These are phyloP conservation scores for Solanum pimpinellifolium DNA, from an alignment of 257 asterid genomes.

Conservation along the genomic window DNA sequence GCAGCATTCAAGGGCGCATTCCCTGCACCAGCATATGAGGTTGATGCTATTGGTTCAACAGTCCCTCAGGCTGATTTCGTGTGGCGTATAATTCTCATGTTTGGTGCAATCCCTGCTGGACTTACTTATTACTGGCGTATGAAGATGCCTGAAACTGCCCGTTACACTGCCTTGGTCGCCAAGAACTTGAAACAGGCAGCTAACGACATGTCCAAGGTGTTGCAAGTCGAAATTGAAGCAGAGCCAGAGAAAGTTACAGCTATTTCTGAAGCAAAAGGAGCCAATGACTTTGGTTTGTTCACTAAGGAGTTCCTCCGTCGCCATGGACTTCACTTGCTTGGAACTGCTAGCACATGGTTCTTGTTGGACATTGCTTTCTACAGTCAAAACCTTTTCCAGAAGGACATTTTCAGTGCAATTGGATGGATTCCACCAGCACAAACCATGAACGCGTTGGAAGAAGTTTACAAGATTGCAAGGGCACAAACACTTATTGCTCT, in stretches of 20 bases:
- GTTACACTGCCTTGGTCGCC: slow-evolving; percentile 34
- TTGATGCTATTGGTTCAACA: slow-evolving; percentile 1
- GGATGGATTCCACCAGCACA: slow-evolving; percentile 28
- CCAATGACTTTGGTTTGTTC: slow-evolving; percentile 12
- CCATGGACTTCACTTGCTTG: slow-evolving; percentile 30
- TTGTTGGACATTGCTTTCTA: slow-evolving; percentile 30
- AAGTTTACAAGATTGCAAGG: slow-evolving; percentile 17
- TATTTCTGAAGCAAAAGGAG: not conserved
- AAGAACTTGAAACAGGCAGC: slow-evolving; percentile 27
- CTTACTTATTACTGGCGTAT: slow-evolving; percentile 39
- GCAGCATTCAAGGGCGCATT: not conserved
- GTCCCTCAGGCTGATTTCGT: slow-evolving; percentile 23
- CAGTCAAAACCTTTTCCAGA: slow-evolving; percentile 36
- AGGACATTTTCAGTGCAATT: slow-evolving; percentile 21
- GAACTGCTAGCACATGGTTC: slow-evolving; percentile 31
- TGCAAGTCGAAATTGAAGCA: slow-evolving; percentile 25
- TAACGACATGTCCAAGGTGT: slow-evolving; percentile 22
- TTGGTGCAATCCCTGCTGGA: slow-evolving; percentile 30
- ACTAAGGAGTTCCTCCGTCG: slow-evolving; percentile 19
- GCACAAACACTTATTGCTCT: slow-evolving; percentile 42
- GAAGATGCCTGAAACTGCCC: slow-evolving; percentile 44
- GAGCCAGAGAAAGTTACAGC: slow-evolving; percentile 14
- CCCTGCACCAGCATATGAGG: slow-evolving; percentile 13
- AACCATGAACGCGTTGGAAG: slow-evolving; percentile 26
- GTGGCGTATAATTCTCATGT: slow-evolving; percentile 33